phyloP scores from a whole-genome alignment of 2,329 filamentous ascomycete species.

The Cryphonectria carpinicola region DNA sequence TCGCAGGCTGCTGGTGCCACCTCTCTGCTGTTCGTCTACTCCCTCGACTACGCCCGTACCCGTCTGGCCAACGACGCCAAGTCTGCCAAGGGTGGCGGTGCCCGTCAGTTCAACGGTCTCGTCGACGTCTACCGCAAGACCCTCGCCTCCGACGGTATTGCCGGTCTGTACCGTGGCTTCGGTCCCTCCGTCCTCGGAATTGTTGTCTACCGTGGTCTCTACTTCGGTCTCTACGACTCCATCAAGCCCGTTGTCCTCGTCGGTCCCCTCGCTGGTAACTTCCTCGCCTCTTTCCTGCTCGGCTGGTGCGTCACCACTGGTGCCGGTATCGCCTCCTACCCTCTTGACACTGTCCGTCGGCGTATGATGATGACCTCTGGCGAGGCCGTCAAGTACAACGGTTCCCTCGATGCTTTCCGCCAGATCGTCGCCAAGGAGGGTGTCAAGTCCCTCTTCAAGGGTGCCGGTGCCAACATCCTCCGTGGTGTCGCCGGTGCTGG shows the following conservation, averaged over 20 bases:
- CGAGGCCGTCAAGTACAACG: conserved; percentile 99
- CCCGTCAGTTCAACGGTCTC: conserved; percentile 99
- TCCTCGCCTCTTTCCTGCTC: conserved; percentile 98
- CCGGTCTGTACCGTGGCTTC: conserved; percentile 99
- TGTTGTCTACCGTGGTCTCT: conserved; percentile 99
- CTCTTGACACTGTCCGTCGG: conserved; percentile 99
- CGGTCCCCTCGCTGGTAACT: conserved; percentile 93
- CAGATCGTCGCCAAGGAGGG: conserved; percentile 99
- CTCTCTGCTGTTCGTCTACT: conserved; percentile 99
- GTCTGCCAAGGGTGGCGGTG: conserved; percentile 95
- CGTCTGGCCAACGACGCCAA: conserved; percentile 99
- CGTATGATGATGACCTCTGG: conserved; percentile 99
- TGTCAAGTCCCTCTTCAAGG: conserved; percentile 99
- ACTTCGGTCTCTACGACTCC: conserved; percentile 99
- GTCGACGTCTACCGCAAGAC: conserved; percentile 99
- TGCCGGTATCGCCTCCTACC: conserved; percentile 99
- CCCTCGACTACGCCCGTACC: conserved; percentile 99
- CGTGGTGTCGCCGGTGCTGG: conserved; percentile 99
- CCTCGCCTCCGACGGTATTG: conserved; percentile 96
- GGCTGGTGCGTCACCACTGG: conserved; percentile 99
- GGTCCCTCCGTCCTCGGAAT: conserved; percentile 99
- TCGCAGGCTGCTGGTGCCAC: conserved; percentile 92
- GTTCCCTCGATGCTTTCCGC: conserved; percentile 89
- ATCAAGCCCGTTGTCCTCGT: conserved; percentile 98
- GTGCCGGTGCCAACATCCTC: conserved; percentile 99